Conservation (phyloP, 495 filamentous ascomycete genomes). For the Penicillium steckii region DNA sequence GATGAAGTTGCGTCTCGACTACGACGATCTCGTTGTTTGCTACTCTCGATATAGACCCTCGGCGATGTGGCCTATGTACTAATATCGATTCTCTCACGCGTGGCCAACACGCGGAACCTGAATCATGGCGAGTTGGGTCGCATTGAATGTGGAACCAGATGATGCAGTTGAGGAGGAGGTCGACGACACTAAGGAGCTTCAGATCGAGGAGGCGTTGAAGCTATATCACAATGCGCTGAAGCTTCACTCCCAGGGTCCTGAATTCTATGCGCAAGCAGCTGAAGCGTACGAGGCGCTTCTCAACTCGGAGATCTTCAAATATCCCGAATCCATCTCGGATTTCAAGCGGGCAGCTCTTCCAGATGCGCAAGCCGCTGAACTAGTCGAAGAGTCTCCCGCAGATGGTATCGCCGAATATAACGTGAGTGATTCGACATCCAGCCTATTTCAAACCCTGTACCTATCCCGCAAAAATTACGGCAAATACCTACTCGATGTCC, state of each 20-base stretch:
- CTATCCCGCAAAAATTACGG: slow-evolving; percentile 94
- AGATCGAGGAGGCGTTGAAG: slow-evolving; percentile 96
- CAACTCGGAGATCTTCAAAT: slow-evolving; percentile 89
- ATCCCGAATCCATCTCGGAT: slow-evolving; percentile 79
- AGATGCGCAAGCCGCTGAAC: slow-evolving; percentile 51
- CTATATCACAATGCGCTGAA: slow-evolving; percentile 91
- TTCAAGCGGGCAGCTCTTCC: slow-evolving; percentile 64
- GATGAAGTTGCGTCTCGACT: slow-evolving; percentile 1
- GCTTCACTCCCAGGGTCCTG: slow-evolving; percentile 82
- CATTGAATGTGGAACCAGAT: slow-evolving; percentile 91
- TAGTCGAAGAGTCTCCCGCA: slow-evolving; percentile 42
- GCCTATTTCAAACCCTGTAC: slow-evolving; percentile 84
- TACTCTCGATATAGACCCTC: neutral
- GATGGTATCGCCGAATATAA: slow-evolving; percentile 39
- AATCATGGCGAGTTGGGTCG: slow-evolving; percentile 61
- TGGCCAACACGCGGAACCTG: slow-evolving; percentile 12
- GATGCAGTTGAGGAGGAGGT: slow-evolving; percentile 86
- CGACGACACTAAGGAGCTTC: slow-evolving; percentile 92
- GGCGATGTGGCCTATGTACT: slow-evolving; percentile 20
- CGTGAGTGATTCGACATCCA: slow-evolving; percentile 65
- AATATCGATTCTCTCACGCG: neutral
- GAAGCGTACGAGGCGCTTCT: slow-evolving; percentile 85
- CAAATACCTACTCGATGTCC: slow-evolving; percentile 77
- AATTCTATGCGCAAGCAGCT: slow-evolving; percentile 69
- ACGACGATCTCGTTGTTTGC: neutral